Percentiles rank a stretch among this genome's conserved stretches.
These are phyloP conservation scores for Penicillium canariense DNA, from an alignment of 495 filamentous ascomycete species.

Conservation along the genomic window DNA sequence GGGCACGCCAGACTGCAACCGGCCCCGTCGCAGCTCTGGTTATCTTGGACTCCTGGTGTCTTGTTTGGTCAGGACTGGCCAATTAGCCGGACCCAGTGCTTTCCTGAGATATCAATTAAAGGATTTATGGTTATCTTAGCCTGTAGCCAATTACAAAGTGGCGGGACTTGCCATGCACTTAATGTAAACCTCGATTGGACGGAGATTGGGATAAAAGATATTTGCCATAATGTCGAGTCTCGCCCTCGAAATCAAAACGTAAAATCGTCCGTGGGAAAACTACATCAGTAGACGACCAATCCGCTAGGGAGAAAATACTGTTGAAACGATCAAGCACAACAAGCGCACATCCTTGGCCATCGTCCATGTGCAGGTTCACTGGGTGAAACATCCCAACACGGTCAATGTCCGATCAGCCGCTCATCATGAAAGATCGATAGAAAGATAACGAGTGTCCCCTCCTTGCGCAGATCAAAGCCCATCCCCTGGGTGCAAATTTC, in stretches of 20 bases:
- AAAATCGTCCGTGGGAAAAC: neutral
- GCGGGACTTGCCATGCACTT: neutral
- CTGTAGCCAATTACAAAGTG: neutral
- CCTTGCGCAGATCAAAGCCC: slow-evolving; percentile 11
- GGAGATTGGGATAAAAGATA: neutral
- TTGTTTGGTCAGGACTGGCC: neutral
- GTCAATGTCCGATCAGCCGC: neutral
- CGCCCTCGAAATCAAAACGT: neutral
- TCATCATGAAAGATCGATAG: neutral
- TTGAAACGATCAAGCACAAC: neutral
- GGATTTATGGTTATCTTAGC: neutral
- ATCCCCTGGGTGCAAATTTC: neutral
- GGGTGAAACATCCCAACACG: neutral
- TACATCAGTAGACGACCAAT: slow-evolving; percentile 1
- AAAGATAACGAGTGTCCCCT: neutral
- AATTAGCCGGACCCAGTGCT: too few relatives aligned
- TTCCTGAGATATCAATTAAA: too few relatives aligned
- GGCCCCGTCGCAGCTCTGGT: neutral
- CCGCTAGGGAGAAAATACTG: neutral
- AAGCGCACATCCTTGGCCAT: too few relatives aligned
- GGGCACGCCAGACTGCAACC: neutral
- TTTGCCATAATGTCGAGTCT: neutral
- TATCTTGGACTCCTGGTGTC: neutral
- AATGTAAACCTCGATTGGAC: neutral
- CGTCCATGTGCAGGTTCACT: neutral